phyloP scores from a whole-genome alignment of 768 basidiomycete species.

The Mycena kentingensis region DNA sequence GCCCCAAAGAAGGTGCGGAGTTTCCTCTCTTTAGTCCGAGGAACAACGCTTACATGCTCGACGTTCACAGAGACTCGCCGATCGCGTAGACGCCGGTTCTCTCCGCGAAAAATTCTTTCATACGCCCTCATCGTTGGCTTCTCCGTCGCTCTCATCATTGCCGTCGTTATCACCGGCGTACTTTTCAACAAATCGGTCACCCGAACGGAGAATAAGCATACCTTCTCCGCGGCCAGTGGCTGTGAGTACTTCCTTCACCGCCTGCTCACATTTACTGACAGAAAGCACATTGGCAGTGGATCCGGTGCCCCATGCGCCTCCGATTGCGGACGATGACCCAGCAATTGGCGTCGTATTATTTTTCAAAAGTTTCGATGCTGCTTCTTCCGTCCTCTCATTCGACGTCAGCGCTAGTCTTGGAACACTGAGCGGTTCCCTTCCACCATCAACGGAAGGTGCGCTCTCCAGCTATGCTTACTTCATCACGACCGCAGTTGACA shows the following conservation, averaged over 20 bases:
- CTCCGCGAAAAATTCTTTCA: not conserved
- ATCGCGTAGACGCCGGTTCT: not conserved
- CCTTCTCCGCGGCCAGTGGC: not conserved
- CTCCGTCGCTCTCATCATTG: too few species aligned
- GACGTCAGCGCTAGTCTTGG: too few species aligned
- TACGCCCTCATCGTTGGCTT: not conserved
- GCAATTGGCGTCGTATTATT: not conserved
- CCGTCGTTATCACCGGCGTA: conserved; percentile 1
- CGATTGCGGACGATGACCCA: not conserved
- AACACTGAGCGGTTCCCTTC: not conserved
- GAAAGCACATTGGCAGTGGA: not conserved
- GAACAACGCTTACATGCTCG: too few species aligned
- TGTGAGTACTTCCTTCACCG: conserved; percentile 1
- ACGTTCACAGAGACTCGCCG: too few species aligned
- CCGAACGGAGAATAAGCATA: not conserved
- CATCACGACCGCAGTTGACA: not conserved
- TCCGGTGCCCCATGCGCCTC: not conserved
- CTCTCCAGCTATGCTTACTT: not conserved
- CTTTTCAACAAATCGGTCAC: conserved; percentile 1
- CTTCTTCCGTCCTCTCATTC: conserved; percentile 1
- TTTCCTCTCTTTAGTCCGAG: too few species aligned
- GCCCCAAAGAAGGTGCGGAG: too few species aligned
- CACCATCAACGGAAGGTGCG: not conserved
- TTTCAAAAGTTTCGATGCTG: not conserved
- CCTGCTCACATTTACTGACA: not conserved